A percentile compares a stretch with the other conserved stretches of the same genome.
Conservation (phyloP, 768 basidiomycete species). For the Jaapia argillacea region DNA sequence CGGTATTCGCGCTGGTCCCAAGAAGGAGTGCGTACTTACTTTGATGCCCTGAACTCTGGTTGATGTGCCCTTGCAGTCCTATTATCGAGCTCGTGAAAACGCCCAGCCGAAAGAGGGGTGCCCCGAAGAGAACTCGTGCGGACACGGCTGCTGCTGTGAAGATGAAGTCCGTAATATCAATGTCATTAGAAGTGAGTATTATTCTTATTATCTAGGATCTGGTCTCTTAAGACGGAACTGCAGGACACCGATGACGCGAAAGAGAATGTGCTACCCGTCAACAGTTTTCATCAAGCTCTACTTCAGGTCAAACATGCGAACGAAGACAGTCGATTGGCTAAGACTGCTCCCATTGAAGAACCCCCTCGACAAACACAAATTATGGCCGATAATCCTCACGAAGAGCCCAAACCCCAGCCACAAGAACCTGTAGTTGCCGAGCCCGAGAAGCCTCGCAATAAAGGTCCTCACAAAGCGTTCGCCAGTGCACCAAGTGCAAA, state of each 20-base stretch:
- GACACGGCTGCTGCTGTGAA: constrained; percentile 30
- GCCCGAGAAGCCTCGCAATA: constrained; percentile 3
- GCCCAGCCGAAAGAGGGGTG: constrained; percentile 61
- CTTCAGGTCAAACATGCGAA: constrained; percentile 10
- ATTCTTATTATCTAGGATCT: neutral
- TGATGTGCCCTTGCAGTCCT: constrained; percentile 29
- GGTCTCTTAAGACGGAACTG: neutral
- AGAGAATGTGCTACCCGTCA: constrained; percentile 32
- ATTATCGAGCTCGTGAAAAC: constrained; percentile 80
- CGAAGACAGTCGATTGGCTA: too few relatives aligned
- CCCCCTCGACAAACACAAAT: too few relatives aligned
- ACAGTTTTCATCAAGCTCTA: constrained; percentile 37
- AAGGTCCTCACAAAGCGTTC: constrained; percentile 21
- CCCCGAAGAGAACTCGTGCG: constrained; percentile 40
- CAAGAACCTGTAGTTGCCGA: neutral
- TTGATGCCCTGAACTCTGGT: neutral
- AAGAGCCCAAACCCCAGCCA: neutral
- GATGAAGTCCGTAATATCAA: constrained; percentile 26
- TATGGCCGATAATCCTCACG: too few relatives aligned
- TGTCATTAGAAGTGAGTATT: constrained; percentile 37
- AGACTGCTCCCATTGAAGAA: too few relatives aligned
- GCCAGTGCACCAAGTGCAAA: too few relatives aligned
- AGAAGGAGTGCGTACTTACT: constrained; percentile 44
- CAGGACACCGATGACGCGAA: constrained; percentile 18
- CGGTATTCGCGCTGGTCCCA: constrained; percentile 53